These are phyloP conservation scores for Ophiostoma sp. DNA, from an alignment of 2,329 filamentous ascomycete species.

Conservation along the genomic window DNA sequence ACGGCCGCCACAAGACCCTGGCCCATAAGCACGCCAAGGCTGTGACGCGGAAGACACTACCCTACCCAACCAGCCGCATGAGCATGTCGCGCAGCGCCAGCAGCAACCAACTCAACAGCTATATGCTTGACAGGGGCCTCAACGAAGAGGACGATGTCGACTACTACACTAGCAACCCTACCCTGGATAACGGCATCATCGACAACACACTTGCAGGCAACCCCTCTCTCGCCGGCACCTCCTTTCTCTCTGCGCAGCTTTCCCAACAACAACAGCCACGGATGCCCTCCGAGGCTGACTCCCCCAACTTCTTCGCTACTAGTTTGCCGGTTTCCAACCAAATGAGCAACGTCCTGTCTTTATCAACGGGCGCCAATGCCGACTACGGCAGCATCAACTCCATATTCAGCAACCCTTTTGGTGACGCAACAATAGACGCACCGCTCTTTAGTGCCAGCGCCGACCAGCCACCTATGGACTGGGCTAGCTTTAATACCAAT, in stretches of 20 bases:
- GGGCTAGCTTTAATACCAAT: conserved; percentile 49
- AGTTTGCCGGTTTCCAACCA: conserved; percentile 31
- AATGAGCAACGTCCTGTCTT: conserved; percentile 41
- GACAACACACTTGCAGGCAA: conserved; percentile 36
- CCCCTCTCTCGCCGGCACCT: conserved; percentile 16
- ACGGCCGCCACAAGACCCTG: conserved; percentile 58
- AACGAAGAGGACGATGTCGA: conserved; percentile 33
- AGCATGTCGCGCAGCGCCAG: conserved; percentile 53
- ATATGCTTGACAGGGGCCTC: background rate
- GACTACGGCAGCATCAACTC: conserved; percentile 43
- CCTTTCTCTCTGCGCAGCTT: conserved; percentile 20
- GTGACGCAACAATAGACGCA: conserved; percentile 43
- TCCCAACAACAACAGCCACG: conserved; percentile 44
- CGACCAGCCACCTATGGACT: conserved; percentile 51
- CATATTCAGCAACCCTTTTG: background rate
- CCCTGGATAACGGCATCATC: conserved; percentile 24
- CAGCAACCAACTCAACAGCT: conserved; percentile 31
- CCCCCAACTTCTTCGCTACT: conserved; percentile 50
- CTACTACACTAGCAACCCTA: conserved; percentile 28
- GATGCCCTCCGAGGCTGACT: conserved; percentile 58
- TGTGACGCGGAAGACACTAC: conserved; percentile 56
- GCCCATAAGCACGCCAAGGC: conserved; percentile 56
- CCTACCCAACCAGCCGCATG: conserved; percentile 56
- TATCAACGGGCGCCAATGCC: conserved; percentile 51
- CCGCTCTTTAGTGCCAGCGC: conserved; percentile 59